phyloP scores from a whole-genome alignment of 2,329 filamentous ascomycete species.

The Helotiales sp. region DNA sequence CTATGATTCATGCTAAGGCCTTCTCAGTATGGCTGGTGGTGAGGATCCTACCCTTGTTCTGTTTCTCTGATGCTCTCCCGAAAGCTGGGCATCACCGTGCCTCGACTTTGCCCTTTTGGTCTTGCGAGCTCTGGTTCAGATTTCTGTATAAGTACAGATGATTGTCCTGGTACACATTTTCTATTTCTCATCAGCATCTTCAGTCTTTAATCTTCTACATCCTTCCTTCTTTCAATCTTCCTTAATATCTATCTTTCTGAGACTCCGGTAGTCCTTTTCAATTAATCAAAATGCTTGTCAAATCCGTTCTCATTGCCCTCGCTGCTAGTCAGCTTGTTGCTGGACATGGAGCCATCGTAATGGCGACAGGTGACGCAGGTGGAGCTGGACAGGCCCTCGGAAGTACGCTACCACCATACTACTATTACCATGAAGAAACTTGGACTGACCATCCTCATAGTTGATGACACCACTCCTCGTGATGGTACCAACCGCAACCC shows the following conservation, averaged over 20 bases:
- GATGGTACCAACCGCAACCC: conserved; percentile 60
- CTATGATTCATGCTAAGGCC: neutral
- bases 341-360: conserved; percentile 59
- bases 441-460: conserved; percentile 29
- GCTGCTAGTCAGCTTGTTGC: conserved; percentile 54
- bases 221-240: conserved; percentile 8
- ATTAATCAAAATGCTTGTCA: conserved; percentile 40
- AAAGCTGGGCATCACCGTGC: conserved; percentile 17
- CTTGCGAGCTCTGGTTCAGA: neutral
- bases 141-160: conserved; percentile 7
- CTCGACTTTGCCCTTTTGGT: neutral
- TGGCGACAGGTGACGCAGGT: conserved; percentile 57
- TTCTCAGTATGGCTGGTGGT: neutral
- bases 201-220: conserved; percentile 5
- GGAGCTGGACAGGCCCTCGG: conserved; percentile 52
- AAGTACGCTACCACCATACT: conserved; percentile 36
- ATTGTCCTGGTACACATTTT: neutral
- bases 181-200: conserved; percentile 6
- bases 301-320: conserved; percentile 49
- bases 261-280: conserved; percentile 13
- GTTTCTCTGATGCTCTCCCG: conserved; percentile 8
- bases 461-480: conserved; percentile 58
- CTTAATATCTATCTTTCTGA: conserved; percentile 4
- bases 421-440: neutral
- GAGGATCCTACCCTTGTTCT: neutral